A percentile compares a stretch with the other conserved stretches of the same genome.
phyloP scores from a whole-genome alignment of 2,329 filamentous ascomycete species.

The Beauveria bassiana region DNA sequence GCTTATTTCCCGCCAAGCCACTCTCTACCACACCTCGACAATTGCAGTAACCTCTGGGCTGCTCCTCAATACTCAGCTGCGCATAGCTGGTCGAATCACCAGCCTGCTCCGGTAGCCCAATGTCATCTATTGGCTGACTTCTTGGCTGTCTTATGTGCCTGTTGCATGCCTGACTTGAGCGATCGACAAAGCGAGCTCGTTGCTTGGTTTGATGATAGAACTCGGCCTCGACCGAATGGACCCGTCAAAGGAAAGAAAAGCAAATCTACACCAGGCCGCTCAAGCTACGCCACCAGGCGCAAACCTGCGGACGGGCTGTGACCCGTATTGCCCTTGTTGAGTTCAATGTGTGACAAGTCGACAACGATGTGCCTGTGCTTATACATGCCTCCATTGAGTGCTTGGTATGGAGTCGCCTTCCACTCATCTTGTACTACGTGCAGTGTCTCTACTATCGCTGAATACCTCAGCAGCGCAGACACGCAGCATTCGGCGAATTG shows the following conservation, averaged over 20 bases:
- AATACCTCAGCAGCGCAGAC: not conserved
- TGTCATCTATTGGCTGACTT: not conserved
- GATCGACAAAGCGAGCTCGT: not conserved
- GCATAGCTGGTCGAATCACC: not conserved
- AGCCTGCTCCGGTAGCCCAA: not conserved
- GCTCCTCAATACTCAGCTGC: not conserved
- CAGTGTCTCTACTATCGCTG: not conserved
- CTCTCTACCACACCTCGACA: not conserved
- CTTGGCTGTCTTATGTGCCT: not conserved
- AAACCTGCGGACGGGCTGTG: not conserved
- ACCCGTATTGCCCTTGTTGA: not conserved
- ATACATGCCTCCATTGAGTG: not conserved
- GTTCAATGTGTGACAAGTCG: not conserved
- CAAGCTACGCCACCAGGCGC: slow-evolving; percentile 3
- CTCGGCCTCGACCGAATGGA: not conserved
- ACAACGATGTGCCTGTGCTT: not conserved
- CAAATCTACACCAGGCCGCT: slow-evolving; percentile 1
- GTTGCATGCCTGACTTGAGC: not conserved
- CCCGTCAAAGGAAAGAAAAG: not conserved
- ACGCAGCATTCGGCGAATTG: not conserved
- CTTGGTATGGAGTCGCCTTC: not conserved
- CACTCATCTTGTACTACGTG: not conserved
- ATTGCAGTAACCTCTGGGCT: not conserved
- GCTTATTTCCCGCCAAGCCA: slow-evolving; percentile 7
- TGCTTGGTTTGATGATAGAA: not conserved